phyloP scores from a whole-genome alignment of 2,329 filamentous ascomycete genomes.

The Colletotrichum magnum region DNA sequence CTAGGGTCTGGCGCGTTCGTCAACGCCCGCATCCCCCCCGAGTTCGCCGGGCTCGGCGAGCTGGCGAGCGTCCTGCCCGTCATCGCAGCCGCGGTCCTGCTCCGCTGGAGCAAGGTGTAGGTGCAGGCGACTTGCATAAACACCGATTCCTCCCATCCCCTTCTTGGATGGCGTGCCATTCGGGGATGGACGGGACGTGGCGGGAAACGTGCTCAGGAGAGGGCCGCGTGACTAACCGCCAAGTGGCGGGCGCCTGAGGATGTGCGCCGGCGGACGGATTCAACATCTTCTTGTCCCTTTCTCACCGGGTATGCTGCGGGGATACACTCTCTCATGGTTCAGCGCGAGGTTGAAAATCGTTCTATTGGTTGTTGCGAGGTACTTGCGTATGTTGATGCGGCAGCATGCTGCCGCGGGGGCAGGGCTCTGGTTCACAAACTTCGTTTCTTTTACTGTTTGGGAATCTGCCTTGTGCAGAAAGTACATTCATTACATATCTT shows the following conservation, averaged over 20 bases:
- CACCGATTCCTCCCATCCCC: too few species aligned
- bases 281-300: conserved; percentile 17
- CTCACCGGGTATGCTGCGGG: not conserved
- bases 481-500: not conserved
- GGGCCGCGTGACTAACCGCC: not conserved
- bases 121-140: too few species aligned
- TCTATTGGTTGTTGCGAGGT: not conserved
- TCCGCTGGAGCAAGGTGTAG: conserved; percentile 57
- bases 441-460: not conserved
- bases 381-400: not conserved
- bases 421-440: not conserved
- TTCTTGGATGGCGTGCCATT: not conserved
- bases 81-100: conserved; percentile 67
- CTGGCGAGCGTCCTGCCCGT: conserved; percentile 82
- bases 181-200: not conserved
- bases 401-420: not conserved
- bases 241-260: conserved; percentile 19
- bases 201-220: conserved; percentile 15
- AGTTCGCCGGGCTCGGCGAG: conserved; percentile 79
- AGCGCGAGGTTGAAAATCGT: not conserved
- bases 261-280: conserved; percentile 25
- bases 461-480: not conserved
- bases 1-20: conserved; percentile 78
- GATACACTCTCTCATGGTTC: not conserved
- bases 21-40: conserved; percentile 64